phyloP scores from a whole-genome alignment of 768 basidiomycete species.

The Suillus luteus region DNA sequence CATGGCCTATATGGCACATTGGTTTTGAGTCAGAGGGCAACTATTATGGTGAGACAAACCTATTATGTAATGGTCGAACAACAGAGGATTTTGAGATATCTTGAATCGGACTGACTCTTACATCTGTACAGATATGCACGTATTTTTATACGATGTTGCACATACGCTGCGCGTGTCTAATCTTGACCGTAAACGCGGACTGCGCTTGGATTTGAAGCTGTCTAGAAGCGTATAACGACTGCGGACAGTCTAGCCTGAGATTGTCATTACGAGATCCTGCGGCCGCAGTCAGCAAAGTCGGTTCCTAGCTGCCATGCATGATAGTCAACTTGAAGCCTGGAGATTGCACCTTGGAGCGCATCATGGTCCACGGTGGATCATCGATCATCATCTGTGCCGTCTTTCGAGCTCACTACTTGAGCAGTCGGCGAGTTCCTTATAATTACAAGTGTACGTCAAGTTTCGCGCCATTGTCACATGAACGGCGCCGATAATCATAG shows the following conservation, averaged over 20 bases:
- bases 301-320: neutral
- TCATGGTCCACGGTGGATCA: neutral
- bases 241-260: neutral
- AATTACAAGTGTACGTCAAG: neutral
- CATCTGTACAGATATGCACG: too few species aligned
- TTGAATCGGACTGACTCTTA: too few species aligned
- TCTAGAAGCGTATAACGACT: neutral
- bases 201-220: too few species aligned
- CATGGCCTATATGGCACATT: neutral
- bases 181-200: too few species aligned
- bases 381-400: neutral
- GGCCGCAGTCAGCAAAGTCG: neutral
- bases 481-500: too few species aligned
- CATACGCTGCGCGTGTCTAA: too few species aligned
- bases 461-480: neutral
- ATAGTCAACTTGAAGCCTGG: neutral
- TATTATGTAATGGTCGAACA: neutral
- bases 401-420: neutral
- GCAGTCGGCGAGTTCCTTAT: neutral
- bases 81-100: too few species aligned
- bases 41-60: neutral
- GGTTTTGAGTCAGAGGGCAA: neutral
- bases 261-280: constrained; percentile 2
- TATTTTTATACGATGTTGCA: too few species aligned
- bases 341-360: neutral